phyloP scores from a whole-genome alignment of 257 asterid species.

The Sherardia arvensis region DNA sequence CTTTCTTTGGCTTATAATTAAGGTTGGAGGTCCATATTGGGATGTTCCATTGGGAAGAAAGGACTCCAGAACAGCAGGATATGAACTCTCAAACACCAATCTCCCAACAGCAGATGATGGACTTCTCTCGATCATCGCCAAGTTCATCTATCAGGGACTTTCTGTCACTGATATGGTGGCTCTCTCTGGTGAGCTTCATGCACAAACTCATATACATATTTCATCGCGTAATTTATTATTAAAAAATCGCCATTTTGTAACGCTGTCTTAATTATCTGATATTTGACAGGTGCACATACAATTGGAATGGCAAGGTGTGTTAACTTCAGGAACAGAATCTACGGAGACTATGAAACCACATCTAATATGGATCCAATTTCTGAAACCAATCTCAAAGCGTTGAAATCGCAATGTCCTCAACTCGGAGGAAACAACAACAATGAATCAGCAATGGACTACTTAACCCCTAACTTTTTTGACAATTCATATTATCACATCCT shows the following conservation, averaged over 20 bases:
- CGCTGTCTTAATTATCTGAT: background rate
- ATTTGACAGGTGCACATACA: slow-evolving; percentile 74
- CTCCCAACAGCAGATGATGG: slow-evolving; percentile 74
- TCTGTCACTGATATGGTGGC: slow-evolving; percentile 88
- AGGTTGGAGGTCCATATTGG: slow-evolving; percentile 99
- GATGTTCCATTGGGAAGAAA: slow-evolving; percentile 75
- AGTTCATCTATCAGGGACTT: slow-evolving; percentile 69
- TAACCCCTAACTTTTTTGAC: slow-evolving; percentile 60
- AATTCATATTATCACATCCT: slow-evolving; percentile 65
- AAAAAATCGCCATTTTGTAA: too few species aligned
- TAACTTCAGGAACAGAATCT: slow-evolving; percentile 67
- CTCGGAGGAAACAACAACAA: slow-evolving; percentile 40
- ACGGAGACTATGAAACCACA: slow-evolving; percentile 48
- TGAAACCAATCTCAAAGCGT: slow-evolving; percentile 27
- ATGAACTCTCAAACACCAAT: slow-evolving; percentile 45
- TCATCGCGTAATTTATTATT: too few species aligned
- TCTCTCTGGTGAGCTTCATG: slow-evolving; percentile 55
- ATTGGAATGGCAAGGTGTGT: slow-evolving; percentile 86
- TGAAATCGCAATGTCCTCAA: slow-evolving; percentile 59
- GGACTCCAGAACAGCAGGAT: slow-evolving; percentile 71
- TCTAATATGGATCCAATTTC: slow-evolving; percentile 38
- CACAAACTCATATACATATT: background rate
- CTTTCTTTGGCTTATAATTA: background rate
- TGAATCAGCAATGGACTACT: slow-evolving; percentile 68
- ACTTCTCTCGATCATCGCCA: slow-evolving; percentile 65